Conservation (phyloP, 257 asterid genomes). For the Scutellaria galericulata region DNA sequence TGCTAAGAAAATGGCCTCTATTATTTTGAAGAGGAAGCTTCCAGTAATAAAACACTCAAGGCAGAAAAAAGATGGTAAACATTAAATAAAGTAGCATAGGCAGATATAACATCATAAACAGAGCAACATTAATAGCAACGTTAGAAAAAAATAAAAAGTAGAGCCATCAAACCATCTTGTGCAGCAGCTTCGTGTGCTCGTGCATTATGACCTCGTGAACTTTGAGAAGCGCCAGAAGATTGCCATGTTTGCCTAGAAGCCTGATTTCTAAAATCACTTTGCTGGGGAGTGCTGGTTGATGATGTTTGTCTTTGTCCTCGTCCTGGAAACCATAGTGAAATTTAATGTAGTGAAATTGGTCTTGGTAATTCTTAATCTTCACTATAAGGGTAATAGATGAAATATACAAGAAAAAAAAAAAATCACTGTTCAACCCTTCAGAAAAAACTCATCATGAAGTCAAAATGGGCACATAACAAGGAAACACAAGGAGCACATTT, state of each 20-base stretch:
- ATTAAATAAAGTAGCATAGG: background rate
- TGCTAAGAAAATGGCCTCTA: too few species aligned
- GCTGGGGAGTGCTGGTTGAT: slow-evolving; percentile 57
- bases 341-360: slow-evolving; percentile 25
- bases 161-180: slow-evolving; percentile 57
- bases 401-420: background rate
- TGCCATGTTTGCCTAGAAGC: slow-evolving; percentile 65
- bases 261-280: slow-evolving; percentile 60
- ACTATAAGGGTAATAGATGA: background rate
- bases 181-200: slow-evolving; percentile 49
- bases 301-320: slow-evolving; percentile 73
- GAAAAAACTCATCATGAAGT: background rate
- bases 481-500: background rate
- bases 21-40: too few species aligned
- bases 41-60: background rate
- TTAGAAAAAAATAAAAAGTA: slow-evolving; percentile 14
- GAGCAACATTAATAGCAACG: slow-evolving; percentile 8
- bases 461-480: background rate
- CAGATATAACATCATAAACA: slow-evolving; percentile 18
- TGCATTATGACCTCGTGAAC: slow-evolving; percentile 52
- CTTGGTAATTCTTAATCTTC: background rate
- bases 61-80: background rate
- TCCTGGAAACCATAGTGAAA: slow-evolving; percentile 50
- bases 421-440: background rate
- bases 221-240: slow-evolving; percentile 57